Percentiles rank a stretch among this genome's conserved stretches.
These are phyloP conservation scores for Candida gorgasii DNA, from an alignment of 805 yeast species.

Conservation along the genomic window DNA sequence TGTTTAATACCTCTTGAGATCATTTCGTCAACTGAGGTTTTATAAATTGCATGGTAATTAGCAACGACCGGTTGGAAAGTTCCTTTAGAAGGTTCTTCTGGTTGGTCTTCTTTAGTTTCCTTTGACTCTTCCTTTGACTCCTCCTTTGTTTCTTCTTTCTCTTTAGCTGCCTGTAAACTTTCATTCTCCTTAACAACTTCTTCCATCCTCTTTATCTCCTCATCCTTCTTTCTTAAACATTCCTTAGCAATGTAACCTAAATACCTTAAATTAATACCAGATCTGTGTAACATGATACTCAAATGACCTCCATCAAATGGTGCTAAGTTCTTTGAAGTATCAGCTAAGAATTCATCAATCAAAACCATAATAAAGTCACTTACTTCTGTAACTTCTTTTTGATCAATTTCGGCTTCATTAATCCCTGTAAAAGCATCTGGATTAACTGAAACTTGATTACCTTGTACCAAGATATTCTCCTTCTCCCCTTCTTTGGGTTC, in stretches of 20 bases:
- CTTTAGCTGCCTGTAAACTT: constrained; percentile 20
- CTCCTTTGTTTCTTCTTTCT: constrained; percentile 25
- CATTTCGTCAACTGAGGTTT: constrained; percentile 62
- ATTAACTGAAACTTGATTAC: constrained; percentile 60
- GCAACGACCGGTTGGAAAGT: constrained; percentile 44
- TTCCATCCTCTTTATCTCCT: constrained; percentile 18
- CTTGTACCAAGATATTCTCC: constrained; percentile 53
- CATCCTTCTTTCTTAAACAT: constrained; percentile 22
- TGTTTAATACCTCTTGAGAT: constrained; percentile 81
- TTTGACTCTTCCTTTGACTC: constrained; percentile 23
- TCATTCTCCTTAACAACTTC: constrained; percentile 28
- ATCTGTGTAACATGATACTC: constrained; percentile 64
- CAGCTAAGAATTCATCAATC: constrained; percentile 62
- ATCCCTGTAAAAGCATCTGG: constrained; percentile 70
- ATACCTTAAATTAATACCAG: constrained; percentile 88
- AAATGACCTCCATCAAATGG: constrained; percentile 86
- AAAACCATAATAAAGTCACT: constrained; percentile 63
- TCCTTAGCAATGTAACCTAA: constrained; percentile 61
- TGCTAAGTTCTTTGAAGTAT: constrained; percentile 53
- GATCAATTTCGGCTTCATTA: constrained; percentile 49
- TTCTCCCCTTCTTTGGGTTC: constrained; percentile 27
- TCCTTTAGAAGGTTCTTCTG: constrained; percentile 30
- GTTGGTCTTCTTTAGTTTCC: constrained; percentile 24
- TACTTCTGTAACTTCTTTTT: constrained; percentile 65
- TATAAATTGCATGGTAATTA: constrained; percentile 48